Percentiles rank a stretch among this genome's conserved stretches.
phyloP scores from a whole-genome alignment of 164 flowering plant species.

The Vitis labrusca region DNA sequence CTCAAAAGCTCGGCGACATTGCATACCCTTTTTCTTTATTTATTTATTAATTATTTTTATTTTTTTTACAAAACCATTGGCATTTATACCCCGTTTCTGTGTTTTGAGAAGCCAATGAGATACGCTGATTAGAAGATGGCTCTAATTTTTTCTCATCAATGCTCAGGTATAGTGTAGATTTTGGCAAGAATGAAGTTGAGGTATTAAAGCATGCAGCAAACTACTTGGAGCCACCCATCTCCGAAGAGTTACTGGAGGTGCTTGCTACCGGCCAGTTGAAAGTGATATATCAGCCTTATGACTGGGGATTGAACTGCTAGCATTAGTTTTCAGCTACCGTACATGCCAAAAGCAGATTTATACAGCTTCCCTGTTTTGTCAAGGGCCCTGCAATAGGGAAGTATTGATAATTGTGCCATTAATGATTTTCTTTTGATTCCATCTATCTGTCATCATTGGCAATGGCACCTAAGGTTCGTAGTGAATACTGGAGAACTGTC shows the following conservation, averaged over 20 bases:
- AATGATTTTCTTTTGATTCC: background rate
- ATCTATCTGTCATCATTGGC: no score
- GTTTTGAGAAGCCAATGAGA: no score
- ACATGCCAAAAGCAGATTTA: constrained; percentile 1
- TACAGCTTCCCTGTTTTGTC: constrained; percentile 4
- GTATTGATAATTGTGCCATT: background rate
- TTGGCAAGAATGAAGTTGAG: constrained; percentile 77
- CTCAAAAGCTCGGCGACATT: no score
- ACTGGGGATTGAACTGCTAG: constrained; percentile 74
- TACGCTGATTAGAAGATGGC: no score
- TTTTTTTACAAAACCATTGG: no score
- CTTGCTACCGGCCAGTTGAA: constrained; percentile 57
- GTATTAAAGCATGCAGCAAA: constrained; percentile 79
- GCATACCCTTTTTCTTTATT: no score
- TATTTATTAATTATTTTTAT: no score
- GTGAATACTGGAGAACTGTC: no score
- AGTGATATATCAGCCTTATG: constrained; percentile 72
- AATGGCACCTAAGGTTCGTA: no score
- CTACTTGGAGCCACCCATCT: constrained; percentile 57
- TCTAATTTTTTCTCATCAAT: background rate
- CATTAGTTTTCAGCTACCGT: background rate
- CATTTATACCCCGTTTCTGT: no score
- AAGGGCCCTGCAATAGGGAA: background rate
- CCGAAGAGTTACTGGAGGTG: constrained; percentile 62
- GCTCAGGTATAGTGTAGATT: constrained; percentile 73